Conservation (phyloP, 2,329 filamentous ascomycete genomes). For the Colletotrichum sp. region DNA sequence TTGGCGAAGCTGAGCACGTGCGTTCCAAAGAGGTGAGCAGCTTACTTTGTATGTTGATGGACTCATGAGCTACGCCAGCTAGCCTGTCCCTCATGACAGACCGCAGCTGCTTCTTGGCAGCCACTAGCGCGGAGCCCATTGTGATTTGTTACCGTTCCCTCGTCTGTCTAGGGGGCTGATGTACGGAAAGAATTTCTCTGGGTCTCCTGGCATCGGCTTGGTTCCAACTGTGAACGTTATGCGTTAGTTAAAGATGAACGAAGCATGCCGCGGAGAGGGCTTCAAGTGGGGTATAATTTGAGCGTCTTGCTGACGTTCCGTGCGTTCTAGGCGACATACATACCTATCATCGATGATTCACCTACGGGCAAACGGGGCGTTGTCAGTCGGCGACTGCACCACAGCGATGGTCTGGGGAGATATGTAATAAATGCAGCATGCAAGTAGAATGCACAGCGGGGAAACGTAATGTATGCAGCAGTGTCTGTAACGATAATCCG, state of each 20-base stretch:
- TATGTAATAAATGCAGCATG: not conserved
- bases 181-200: not conserved
- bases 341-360: not conserved
- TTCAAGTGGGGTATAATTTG: not conserved
- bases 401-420: not conserved
- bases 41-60: slow-evolving; percentile 74
- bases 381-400: not conserved
- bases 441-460: not conserved
- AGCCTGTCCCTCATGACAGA: slow-evolving; percentile 72
- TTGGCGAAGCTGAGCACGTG: not conserved
- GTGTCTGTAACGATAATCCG: not conserved
- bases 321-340: not conserved
- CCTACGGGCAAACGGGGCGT: not conserved
- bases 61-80: slow-evolving; percentile 63
- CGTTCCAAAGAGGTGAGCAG: not conserved
- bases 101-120: slow-evolving; percentile 79
- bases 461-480: not conserved
- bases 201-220: not conserved
- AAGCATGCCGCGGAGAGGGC: not conserved
- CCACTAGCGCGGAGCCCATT: slow-evolving; percentile 62
- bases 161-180: not conserved
- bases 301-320: not conserved
- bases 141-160: not conserved
- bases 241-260: not conserved
- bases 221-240: not conserved